Evolutionary conservation across 805 yeast genomes (phyloP).

Genomic region (Vanderwaltozyma tropicalis): DNA sequence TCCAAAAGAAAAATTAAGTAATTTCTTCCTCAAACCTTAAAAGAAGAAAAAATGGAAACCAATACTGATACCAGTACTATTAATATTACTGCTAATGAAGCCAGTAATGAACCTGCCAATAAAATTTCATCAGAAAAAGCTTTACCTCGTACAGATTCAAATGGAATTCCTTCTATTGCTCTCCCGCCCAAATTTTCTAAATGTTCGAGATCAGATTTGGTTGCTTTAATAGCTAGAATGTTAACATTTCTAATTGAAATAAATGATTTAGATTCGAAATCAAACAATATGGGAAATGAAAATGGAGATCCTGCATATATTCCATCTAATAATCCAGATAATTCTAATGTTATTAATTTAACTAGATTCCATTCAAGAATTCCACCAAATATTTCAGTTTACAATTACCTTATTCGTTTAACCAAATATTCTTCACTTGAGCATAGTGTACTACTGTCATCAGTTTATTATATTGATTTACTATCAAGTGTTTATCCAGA

Average conservation of each 20-base stretch:
- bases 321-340: not conserved
- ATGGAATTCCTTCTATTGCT: conserved; percentile 13
- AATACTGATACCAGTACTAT: no score
- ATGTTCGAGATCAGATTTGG: conserved; percentile 61
- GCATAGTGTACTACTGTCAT: conserved; percentile 66
- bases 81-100: no score
- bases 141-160: not conserved
- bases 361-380: conserved; percentile 91
- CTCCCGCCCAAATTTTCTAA: conserved; percentile 40
- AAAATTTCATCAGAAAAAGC: not conserved
- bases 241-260: conserved; percentile 59
- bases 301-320: conserved; percentile 11
- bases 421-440: conserved; percentile 79
- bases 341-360: conserved; percentile 28
- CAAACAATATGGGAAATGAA: conserved; percentile 13
- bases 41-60: no score
- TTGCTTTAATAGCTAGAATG: conserved; percentile 69
- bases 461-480: conserved; percentile 85
- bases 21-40: no score
- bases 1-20: no score
- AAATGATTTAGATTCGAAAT: conserved; percentile 44
- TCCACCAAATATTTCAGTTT: conserved; percentile 79
- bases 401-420: conserved; percentile 64
- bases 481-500: conserved; percentile 65
- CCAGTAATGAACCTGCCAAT: no score